A percentile compares a stretch with the other conserved stretches of the same genome.
Evolutionary conservation across 805 yeast genomes (phyloP).

Genomic region (Ogataea zsoltii): DNA sequence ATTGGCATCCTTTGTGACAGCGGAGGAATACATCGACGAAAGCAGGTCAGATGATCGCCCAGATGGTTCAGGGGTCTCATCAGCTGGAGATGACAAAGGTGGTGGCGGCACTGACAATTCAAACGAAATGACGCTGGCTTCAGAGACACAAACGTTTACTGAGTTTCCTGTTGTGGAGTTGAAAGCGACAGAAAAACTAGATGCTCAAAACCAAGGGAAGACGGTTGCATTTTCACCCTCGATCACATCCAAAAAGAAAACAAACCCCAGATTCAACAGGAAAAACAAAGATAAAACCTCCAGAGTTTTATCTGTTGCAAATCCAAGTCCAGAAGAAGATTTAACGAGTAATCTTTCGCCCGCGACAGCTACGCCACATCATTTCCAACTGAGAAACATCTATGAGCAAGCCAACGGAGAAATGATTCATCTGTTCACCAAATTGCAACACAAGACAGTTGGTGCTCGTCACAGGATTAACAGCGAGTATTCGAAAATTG

Average conservation of each 20-base stretch:
- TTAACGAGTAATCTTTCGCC: not conserved
- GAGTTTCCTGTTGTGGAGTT: not conserved
- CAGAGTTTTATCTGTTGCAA: conserved; percentile 7
- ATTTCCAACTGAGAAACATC: conserved; percentile 14
- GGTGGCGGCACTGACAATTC: conserved; percentile 2
- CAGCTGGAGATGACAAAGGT: not conserved
- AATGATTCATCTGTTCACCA: conserved; percentile 20
- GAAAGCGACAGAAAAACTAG: not conserved
- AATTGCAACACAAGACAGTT: conserved; percentile 25
- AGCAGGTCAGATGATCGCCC: not conserved
- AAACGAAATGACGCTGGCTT: conserved; percentile 7
- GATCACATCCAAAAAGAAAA: not conserved
- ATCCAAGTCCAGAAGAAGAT: conserved; percentile 14
- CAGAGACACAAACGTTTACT: conserved; percentile 1
- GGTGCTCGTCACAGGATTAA: conserved; percentile 23
- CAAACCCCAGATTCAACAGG: not conserved
- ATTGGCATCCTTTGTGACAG: conserved; percentile 26
- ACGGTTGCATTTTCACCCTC: conserved; percentile 20
- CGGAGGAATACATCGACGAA: conserved; percentile 16
- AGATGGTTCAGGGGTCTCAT: not conserved
- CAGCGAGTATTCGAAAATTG: conserved; percentile 18
- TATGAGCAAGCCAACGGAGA: conserved; percentile 21
- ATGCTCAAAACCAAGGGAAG: conserved; percentile 3
- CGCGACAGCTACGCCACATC: not conserved
- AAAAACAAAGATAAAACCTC: not conserved